Evolutionary conservation across 352 stramenopile genomes (phyloP), one percentile per base, ranked within the genome.

Genomic region (Globisporangium emineosum): DNA sequence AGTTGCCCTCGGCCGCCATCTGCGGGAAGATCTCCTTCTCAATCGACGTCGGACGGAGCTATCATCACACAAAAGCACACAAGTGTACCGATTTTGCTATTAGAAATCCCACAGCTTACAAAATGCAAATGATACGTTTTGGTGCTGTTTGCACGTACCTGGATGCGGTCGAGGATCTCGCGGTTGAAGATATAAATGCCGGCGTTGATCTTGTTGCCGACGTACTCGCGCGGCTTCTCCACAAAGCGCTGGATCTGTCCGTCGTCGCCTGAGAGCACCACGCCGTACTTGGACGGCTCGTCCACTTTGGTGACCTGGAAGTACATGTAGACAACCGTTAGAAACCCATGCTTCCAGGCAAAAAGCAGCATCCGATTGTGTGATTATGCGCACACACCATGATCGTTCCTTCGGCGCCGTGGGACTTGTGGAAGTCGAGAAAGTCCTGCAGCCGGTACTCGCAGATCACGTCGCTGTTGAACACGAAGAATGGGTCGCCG

Each of bases 141-240:
- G 17, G 9, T 21, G 40, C 33, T 40, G 9, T 40, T 1, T 17
- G 12, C 32, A n/a, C 12, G 54, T 25, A 85, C 68, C 52, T 91
- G 81, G 57, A 97, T 97, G 19, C 88, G 81, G 58, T 96, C 86
- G 27, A 97, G 76, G 25, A 97, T 81, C 60, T 93, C 84, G 23
- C 83, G 81, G 62, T 91, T 94, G 66, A 97, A 95, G 27, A 96
- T 90, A 70, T 97, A 97, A 49, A 97, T 94, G 29, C 88, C 89
- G 7, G 88, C 89, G 64, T 96, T 97, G 68, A 97, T 94, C 71
- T 96, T 87, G 77, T 96, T 95, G 65, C 88, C 87, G 32, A 97
- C 87, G 66, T 91, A 97, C 55, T 95, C 86, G 40, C 78, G 78
- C 7, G 89, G 89, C 71, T 97, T 97, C 70, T 97, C 89, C 35